These are phyloP conservation scores for Escallonia herrerae DNA, from an alignment of 129 eudicot genomes.

Conservation along the genomic window DNA sequence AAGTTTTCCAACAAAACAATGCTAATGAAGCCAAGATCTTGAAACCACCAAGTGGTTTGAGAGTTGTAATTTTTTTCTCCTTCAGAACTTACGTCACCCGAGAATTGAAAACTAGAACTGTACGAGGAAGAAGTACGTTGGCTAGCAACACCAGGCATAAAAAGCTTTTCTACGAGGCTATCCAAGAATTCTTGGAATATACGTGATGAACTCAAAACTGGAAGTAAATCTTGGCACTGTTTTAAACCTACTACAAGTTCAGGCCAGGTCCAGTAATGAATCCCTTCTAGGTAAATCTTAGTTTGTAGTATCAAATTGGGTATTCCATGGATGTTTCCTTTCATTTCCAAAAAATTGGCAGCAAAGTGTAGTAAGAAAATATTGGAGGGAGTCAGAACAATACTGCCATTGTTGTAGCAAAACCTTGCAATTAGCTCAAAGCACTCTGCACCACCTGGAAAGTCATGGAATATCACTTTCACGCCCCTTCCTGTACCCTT, in stretches of 20 bases:
- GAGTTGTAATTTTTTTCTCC: slow-evolving; percentile 16
- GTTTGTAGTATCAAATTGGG: slow-evolving; percentile 32
- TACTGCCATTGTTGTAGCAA: slow-evolving; percentile 50
- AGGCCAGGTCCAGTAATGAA: slow-evolving; percentile 46
- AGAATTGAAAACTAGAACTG: slow-evolving; percentile 28
- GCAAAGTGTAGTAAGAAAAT: slow-evolving; percentile 35
- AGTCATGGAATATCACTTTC: slow-evolving; percentile 42
- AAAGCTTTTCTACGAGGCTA: slow-evolving; percentile 29
- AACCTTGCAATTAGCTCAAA: slow-evolving; percentile 57
- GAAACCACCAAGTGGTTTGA: slow-evolving; percentile 37
- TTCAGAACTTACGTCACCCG: slow-evolving; percentile 32
- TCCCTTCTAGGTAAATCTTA: slow-evolving; percentile 18
- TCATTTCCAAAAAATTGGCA: slow-evolving; percentile 51
- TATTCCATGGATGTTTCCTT: slow-evolving; percentile 6
- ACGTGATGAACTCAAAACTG: slow-evolving; percentile 7
- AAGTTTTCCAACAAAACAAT: slow-evolving; percentile 29
- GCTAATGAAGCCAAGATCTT: slow-evolving; percentile 36
- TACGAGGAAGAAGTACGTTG: slow-evolving; percentile 37
- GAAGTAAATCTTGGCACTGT: slow-evolving; percentile 36
- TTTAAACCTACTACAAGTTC: slow-evolving; percentile 38
- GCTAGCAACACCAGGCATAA: slow-evolving; percentile 14
- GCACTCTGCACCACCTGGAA: slow-evolving; percentile 56
- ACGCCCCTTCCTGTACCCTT: background rate
- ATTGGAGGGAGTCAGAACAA: slow-evolving; percentile 40
- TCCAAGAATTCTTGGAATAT: slow-evolving; percentile 27